Conservation (phyloP, 2,329 filamentous ascomycete genomes). For the Colletotrichum sp. region DNA sequence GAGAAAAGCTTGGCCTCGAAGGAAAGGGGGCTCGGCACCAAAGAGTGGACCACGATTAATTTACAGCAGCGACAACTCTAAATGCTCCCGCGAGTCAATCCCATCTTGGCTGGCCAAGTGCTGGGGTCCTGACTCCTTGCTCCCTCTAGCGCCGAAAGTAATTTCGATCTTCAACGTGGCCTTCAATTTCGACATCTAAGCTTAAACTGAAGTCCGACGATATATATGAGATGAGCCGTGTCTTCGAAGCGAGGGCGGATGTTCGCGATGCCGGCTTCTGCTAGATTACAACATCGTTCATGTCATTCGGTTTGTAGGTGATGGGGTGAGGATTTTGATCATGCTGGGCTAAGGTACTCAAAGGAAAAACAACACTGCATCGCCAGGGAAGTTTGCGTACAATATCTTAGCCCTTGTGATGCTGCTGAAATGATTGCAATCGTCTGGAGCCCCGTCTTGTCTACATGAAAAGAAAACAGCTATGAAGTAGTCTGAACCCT, state of each 20-base stretch:
- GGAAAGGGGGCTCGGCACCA: neutral
- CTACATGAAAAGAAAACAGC: no score
- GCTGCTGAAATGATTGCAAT: no score
- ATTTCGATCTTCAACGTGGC: neutral
- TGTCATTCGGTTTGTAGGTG: no score
- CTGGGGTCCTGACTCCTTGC: neutral
- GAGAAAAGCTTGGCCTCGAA: neutral
- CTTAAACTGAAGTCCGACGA: neutral
- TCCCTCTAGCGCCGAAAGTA: neutral
- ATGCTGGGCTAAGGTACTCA: no score
- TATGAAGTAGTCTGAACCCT: no score
- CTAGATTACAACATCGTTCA: neutral
- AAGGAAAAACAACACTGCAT: no score
- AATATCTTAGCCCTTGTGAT: no score
- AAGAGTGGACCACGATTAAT: neutral
- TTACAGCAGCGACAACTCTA: neutral
- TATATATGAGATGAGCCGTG: neutral
- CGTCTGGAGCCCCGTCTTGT: no score
- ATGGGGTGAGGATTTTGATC: no score
- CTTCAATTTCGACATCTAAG: neutral
- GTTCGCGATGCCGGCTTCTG: neutral
- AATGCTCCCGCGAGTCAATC: constrained; percentile 5
- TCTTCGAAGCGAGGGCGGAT: neutral
- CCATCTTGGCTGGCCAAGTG: neutral
- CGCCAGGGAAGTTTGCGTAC: no score